phyloP scores from a whole-genome alignment of 106 monocot species.

The Acanthochlamys bracteata region DNA sequence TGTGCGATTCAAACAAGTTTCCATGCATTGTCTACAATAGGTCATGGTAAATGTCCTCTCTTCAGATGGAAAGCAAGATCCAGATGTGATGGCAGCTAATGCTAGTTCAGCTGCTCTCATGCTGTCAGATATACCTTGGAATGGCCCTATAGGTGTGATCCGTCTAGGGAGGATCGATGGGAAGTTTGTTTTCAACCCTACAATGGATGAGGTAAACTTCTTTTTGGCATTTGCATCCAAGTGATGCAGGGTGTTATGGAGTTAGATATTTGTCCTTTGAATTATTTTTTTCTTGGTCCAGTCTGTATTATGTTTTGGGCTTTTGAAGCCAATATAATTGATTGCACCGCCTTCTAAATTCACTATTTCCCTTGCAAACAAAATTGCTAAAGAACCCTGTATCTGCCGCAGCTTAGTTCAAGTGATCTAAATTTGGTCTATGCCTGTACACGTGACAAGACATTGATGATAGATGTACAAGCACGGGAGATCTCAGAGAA shows the following conservation, averaged over 20 bases:
- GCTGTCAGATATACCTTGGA: conserved; percentile 97
- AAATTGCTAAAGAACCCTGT: too few species aligned
- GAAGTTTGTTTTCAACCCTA: conserved; percentile 76
- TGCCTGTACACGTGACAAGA: conserved; percentile 89
- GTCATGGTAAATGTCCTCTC: conserved; percentile 78
- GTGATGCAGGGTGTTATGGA: background rate
- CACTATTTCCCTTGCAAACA: too few species aligned
- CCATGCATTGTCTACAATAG: conserved; percentile 21
- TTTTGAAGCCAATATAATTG: too few species aligned
- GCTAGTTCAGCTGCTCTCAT: conserved; percentile 95
- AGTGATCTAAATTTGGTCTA: conserved; percentile 98
- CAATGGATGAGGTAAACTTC: conserved; percentile 69
- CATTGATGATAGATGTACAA: conserved; percentile 98
- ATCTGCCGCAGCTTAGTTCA: conserved; percentile 45
- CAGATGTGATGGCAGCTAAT: conserved; percentile 98
- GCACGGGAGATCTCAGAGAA: conserved; percentile 92
- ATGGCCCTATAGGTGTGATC: conserved; percentile 85
- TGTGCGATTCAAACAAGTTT: background rate
- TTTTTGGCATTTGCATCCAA: background rate
- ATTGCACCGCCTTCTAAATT: too few species aligned
- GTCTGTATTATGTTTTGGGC: too few species aligned
- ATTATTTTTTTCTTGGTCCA: background rate
- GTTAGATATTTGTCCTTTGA: background rate
- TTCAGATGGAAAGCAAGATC: conserved; percentile 93
- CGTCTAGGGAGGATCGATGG: conserved; percentile 96